Evolutionary conservation across 2,329 filamentous ascomycete genomes (phyloP), one percentile per base, ranked within the genome.

Genomic region (Beauveria sp.): DNA sequence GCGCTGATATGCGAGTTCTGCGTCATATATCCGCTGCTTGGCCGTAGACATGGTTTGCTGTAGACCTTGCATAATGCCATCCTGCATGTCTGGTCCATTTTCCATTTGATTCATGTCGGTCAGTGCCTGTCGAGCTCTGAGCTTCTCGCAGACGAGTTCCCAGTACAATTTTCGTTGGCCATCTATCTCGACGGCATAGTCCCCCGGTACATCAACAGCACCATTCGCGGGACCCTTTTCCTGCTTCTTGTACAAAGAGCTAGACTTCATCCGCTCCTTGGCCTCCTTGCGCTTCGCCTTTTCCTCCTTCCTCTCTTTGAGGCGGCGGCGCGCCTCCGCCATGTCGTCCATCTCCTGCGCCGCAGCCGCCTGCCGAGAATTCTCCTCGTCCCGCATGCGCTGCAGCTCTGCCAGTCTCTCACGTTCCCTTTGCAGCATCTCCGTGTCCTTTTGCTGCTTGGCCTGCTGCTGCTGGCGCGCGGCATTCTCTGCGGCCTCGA

Each of bases 401-500:
- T 74, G 72, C 57, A 71, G 69, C 63, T 78, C 75, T 6, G 71
- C 69, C 7, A 77, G 65, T 22, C 74, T 70, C 48, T 69, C 71
- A 31, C 72, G 69, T 64, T 79, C 76, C 60, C 71, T 72, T 58
- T 76, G 71, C 48, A 77, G 63, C 49, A 67, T 67, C n/a, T 76
- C 71, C 52, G 68, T 69, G 6, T 71, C 69, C 9, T 65, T 65
- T 60, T 76, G 71, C 51, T 77, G 73, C 60, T 74, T 75, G 14
- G 74, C 81, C 40, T 79, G 82, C 75, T 82, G 82, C 64, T 84
- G 77, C 49, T 84, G 76, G 70, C 85, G 87, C 57, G 86, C 79
- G 3, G 87, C 86, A 34, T 83, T 79, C 74, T 96, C 93, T 22
- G 89, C 80, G 28, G 85, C 83, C 75, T 96, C 92, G 56, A 98